Conservation (phyloP, 257 asterid genomes). For the Hygrophila difformis region DNA sequence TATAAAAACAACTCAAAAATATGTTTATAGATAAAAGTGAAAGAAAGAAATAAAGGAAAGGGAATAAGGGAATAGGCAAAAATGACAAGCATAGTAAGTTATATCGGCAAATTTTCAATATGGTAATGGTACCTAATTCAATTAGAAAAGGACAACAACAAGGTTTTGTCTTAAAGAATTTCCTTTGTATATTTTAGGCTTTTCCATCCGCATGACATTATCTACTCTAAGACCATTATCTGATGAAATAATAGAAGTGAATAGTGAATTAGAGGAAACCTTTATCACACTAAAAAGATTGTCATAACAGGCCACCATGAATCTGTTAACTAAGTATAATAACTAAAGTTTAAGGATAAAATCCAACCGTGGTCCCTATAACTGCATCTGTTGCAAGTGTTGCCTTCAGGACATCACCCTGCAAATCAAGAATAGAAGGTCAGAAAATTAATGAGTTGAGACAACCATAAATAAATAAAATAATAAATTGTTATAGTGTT, state of each 20-base stretch:
- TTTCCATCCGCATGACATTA: neutral
- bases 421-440: conserved; percentile 18
- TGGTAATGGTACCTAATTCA: conserved; percentile 3
- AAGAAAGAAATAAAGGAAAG: neutral
- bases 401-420: conserved; percentile 86
- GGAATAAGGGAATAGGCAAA: no score
- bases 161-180: conserved; percentile 2
- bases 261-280: neutral
- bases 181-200: neutral
- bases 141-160: neutral
- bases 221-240: neutral
- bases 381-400: conserved; percentile 92
- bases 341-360: conserved; percentile 7
- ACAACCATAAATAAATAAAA: neutral
- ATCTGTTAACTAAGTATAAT: neutral
- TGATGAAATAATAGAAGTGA: neutral
- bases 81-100: neutral
- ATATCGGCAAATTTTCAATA: neutral
- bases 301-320: neutral
- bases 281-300: neutral
- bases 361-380: conserved; percentile 72
- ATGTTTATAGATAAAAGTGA: neutral
- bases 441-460: neutral
- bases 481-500: neutral
- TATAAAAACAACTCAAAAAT: neutral